Conservation (phyloP, 176 grass and related monocot genomes). For the Guadua angustifolia region DNA sequence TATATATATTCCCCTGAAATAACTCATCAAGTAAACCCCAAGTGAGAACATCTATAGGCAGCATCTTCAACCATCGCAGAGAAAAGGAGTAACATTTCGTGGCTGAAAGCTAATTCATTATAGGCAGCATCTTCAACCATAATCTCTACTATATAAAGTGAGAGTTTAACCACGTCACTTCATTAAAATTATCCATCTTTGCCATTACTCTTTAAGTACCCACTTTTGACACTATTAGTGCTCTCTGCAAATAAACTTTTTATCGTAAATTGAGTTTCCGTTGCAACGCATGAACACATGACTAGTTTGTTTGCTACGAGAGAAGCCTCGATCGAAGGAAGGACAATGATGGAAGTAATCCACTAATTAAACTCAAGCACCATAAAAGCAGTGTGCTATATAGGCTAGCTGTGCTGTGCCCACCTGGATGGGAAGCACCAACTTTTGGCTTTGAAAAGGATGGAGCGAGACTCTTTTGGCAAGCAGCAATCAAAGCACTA, state of each 20-base stretch:
- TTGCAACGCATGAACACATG: too few species aligned
- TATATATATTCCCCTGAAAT: not conserved
- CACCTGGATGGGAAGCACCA: slow-evolving; percentile 27
- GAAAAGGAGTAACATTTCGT: too few species aligned
- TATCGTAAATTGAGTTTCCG: too few species aligned
- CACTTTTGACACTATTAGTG: too few species aligned
- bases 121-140: too few species aligned
- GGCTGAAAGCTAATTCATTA: too few species aligned
- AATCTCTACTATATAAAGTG: too few species aligned
- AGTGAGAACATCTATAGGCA: not conserved
- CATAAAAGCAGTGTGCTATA: not conserved
- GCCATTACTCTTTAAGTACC: too few species aligned
- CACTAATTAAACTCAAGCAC: not conserved
- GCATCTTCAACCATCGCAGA: not conserved
- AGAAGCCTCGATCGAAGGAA: not conserved
- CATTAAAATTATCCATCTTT: too few species aligned
- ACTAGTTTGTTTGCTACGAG: not conserved
- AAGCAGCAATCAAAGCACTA: not conserved
- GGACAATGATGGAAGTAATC: not conserved
- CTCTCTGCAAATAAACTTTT: too few species aligned
- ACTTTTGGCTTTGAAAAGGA: slow-evolving; percentile 8
- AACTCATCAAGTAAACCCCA: not conserved
- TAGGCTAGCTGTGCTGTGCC: not conserved
- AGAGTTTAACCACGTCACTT: too few species aligned
- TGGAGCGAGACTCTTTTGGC: not conserved